Base-by-base conservation (phyloP, 2,329 filamentous ascomycete species). In the Teratosphaeria zuluensis region DNA sequence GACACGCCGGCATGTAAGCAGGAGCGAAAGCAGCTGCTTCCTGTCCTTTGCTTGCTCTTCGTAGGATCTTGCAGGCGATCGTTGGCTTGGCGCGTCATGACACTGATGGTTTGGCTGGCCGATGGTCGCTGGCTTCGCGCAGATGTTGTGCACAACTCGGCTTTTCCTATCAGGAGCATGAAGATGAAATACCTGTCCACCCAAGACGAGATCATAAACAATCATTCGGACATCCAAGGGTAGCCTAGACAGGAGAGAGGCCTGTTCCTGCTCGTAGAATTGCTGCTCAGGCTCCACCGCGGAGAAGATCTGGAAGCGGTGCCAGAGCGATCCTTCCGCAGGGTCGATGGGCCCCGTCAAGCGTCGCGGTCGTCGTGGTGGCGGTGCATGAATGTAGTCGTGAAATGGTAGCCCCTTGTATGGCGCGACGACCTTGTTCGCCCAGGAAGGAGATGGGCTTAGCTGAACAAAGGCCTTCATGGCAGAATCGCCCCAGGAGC, bases 171-270 rank as follows among this genome's bases (percentile, higher is more conserved):
- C 61, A 21, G 62, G 66, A 11, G 63, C 64, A 21, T 59, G 56
- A 30, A 70, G 60, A 51, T 71, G 69, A 46, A 70, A 63, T 6
- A 66, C 61, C 48, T 61, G 64, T 12, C 64, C 63, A 21, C 69
- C 69, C 9, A 70, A 61, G 4, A 70, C 63, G 60, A 69, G 63
- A 19, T 71, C 69, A 56, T 71, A 71, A 19, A 71, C 70, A 38
- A 71, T 67, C 53, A 70, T 56, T 14, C 69, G 66, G 9, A 71
- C 59, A 58, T 71, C 69, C 30, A 69, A 66, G 2, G 69, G 69
- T 28, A 71, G 62, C 48, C 59, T 66, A 4, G 63, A 58, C 21
- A 71, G 53, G 33, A 70, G 66, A 16, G 53, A 55, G 54, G 63
- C 65, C 4, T 65, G 54, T 21, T 53, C 51, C 56, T 70, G 68